These are phyloP conservation scores for Cruciata laevipes DNA, from an alignment of 257 asterid species.

Conservation along the genomic window DNA sequence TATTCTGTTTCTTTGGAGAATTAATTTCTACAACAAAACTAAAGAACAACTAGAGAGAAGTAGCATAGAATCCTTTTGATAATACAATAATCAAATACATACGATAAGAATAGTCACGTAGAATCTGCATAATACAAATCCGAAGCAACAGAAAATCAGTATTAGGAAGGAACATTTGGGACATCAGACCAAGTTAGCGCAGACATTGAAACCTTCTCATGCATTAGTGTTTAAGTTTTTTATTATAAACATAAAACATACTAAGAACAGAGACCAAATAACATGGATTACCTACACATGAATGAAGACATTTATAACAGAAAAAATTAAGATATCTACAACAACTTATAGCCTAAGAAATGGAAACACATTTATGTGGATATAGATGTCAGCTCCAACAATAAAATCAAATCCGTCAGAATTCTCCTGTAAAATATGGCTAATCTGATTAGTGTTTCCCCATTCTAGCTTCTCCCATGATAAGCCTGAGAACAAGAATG, in stretches of 20 bases:
- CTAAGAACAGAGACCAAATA: not conserved
- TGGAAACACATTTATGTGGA: constrained; percentile 53
- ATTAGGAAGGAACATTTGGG: not conserved
- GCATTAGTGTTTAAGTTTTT: not conserved
- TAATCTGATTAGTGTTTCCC: constrained; percentile 71
- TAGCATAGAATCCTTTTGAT: not conserved
- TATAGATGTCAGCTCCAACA: constrained; percentile 98
- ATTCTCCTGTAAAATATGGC: constrained; percentile 45
- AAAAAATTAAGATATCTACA: not conserved
- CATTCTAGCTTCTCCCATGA: constrained; percentile 77
- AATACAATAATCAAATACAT: not conserved
- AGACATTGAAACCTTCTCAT: not conserved
- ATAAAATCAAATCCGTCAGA: constrained; percentile 75
- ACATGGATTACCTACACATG: not conserved
- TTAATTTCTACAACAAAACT: not conserved
- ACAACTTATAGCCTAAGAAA: no score
- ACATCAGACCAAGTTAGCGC: not conserved
- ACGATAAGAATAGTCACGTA: not conserved
- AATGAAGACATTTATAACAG: not conserved
- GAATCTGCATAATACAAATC: not conserved
- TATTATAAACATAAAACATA: not conserved
- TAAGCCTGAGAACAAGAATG: constrained; percentile 36
- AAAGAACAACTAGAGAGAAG: not conserved
- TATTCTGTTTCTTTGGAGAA: constrained; percentile 1
- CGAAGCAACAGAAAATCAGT: not conserved